These are phyloP conservation scores for Ogataea corticis DNA, from an alignment of 805 yeast species.

Conservation along the genomic window DNA sequence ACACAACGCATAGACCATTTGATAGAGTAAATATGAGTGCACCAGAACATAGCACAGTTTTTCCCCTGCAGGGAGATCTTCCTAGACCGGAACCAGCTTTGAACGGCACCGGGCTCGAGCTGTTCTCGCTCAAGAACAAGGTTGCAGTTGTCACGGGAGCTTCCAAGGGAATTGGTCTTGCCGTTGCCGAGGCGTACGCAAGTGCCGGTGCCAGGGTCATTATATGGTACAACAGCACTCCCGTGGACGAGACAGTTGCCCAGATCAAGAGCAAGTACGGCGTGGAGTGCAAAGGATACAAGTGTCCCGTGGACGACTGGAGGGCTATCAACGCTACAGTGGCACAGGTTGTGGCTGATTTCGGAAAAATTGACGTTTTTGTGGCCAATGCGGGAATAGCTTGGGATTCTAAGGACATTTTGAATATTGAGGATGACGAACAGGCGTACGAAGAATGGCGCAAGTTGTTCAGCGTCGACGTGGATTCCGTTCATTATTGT, in stretches of 20 bases:
- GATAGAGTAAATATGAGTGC: slow-evolving; percentile 3
- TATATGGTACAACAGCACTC: slow-evolving; percentile 62
- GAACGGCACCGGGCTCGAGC: slow-evolving; percentile 54
- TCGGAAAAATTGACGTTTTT: slow-evolving; percentile 78
- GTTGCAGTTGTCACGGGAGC: slow-evolving; percentile 85
- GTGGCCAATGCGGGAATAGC: slow-evolving; percentile 91
- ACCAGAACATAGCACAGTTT: background rate
- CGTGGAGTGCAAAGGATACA: slow-evolving; percentile 63
- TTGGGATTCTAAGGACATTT: slow-evolving; percentile 67
- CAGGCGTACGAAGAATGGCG: slow-evolving; percentile 64
- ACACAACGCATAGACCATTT: too few relatives aligned
- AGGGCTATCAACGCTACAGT: slow-evolving; percentile 51
- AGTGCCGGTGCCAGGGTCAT: slow-evolving; percentile 89
- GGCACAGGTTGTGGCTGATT: slow-evolving; percentile 57
- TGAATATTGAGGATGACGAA: slow-evolving; percentile 39
- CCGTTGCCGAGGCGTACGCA: slow-evolving; percentile 78
- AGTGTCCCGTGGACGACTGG: slow-evolving; percentile 54
- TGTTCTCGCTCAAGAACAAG: slow-evolving; percentile 79
- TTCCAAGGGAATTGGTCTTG: slow-evolving; percentile 80
- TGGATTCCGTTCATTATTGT: slow-evolving; percentile 79
- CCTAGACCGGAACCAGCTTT: slow-evolving; percentile 57
- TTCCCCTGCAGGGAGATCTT: slow-evolving; percentile 35
- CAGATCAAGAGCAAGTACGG: slow-evolving; percentile 56
- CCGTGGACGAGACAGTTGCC: slow-evolving; percentile 64
- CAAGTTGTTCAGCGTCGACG: slow-evolving; percentile 69